phyloP scores from a whole-genome alignment of 768 basidiomycete species.

The Boletus tomentosulus region DNA sequence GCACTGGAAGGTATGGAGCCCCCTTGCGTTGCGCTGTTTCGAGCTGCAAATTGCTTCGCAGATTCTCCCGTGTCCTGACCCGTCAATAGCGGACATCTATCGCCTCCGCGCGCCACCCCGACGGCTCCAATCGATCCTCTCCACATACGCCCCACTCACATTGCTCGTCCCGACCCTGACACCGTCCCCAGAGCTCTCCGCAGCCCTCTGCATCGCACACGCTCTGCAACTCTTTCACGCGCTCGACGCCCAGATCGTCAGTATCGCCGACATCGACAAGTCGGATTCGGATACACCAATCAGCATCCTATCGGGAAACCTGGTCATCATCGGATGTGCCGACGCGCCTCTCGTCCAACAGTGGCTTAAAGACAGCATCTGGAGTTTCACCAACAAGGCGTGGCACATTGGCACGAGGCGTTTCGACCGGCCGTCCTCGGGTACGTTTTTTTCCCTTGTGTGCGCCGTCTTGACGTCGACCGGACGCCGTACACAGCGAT shows the following conservation, averaged over 20 bases:
- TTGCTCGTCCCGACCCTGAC: slow-evolving; percentile 48
- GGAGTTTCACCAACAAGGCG: slow-evolving; percentile 18
- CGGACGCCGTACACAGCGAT: slow-evolving; percentile 33
- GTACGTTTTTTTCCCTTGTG: slow-evolving; percentile 1
- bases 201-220: slow-evolving; percentile 66
- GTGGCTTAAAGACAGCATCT: slow-evolving; percentile 28
- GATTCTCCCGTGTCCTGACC: slow-evolving; percentile 1
- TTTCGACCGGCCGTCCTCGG: slow-evolving; percentile 21
- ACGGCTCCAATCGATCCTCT: slow-evolving; percentile 65
- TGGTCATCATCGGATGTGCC: slow-evolving; percentile 53
- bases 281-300: not conserved
- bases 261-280: slow-evolving; percentile 32
- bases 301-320: slow-evolving; percentile 38
- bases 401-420: slow-evolving; percentile 13
- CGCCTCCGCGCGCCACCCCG: slow-evolving; percentile 17
- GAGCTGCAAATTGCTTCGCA: not conserved
- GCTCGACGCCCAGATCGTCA: slow-evolving; percentile 61
- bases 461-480: not conserved
- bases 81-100: not conserved
- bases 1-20: slow-evolving; percentile 22
- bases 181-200: slow-evolving; percentile 38
- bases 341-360: slow-evolving; percentile 30
- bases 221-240: slow-evolving; percentile 64
- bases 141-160: slow-evolving; percentile 46
- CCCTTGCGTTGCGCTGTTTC: not conserved